Percentiles rank a stretch among this genome's conserved stretches.
phyloP scores from a whole-genome alignment of 2,329 filamentous ascomycete species.

The Scleromitrula shiraiana region DNA sequence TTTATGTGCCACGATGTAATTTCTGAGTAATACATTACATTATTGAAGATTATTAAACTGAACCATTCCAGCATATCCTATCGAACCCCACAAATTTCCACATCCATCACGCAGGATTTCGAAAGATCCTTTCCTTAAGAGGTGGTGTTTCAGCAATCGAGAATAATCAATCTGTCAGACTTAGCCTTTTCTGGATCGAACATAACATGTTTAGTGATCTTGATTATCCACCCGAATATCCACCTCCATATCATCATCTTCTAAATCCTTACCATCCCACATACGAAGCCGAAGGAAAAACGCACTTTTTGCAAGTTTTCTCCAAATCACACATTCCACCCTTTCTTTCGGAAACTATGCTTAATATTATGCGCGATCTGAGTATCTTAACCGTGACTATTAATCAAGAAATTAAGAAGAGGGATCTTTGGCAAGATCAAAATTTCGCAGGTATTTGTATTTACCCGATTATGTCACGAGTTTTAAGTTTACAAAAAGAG shows the following conservation, averaged over 20 bases:
- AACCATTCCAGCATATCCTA: background rate
- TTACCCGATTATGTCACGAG: background rate
- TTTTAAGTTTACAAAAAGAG: background rate
- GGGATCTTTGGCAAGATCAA: background rate
- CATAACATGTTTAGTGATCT: slow-evolving; percentile 1
- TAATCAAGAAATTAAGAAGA: background rate
- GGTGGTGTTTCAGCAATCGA: slow-evolving; percentile 1
- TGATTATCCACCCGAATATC: background rate
- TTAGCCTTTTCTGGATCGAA: slow-evolving; percentile 5
- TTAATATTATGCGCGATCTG: background rate
- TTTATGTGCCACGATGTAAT: slow-evolving; percentile 7
- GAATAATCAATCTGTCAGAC: background rate
- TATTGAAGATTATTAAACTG: background rate
- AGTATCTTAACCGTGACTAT: background rate
- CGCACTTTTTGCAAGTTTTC: background rate
- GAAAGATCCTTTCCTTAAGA: background rate
- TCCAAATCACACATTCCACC: background rate
- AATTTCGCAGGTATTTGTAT: slow-evolving; percentile 1
- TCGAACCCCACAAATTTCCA: background rate
- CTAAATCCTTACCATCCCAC: background rate
- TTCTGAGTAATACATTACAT: background rate
- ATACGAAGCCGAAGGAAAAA: background rate
- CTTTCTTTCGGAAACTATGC: background rate
- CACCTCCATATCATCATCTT: background rate
- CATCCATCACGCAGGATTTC: slow-evolving; percentile 1